Evolutionary conservation across 345 rosid genomes (phyloP).

Genomic region (Viola odorata): DNA sequence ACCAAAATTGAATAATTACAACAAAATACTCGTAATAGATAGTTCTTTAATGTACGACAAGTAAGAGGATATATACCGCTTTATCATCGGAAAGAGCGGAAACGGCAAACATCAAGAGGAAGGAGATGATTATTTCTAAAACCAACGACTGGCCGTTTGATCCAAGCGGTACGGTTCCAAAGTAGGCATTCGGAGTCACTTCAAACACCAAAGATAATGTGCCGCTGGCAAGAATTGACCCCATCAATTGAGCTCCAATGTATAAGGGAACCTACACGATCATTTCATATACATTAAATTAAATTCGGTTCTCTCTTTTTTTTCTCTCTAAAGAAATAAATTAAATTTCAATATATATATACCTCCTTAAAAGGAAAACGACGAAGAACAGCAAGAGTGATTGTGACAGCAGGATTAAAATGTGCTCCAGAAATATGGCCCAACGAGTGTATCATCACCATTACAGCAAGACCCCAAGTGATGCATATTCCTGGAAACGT

Average conservation of each 20-base stretch:
- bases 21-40: too few species aligned
- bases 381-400: constrained; percentile 17
- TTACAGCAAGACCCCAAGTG: constrained; percentile 22
- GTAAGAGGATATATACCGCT: constrained; percentile 1
- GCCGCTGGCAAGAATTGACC: constrained; percentile 20
- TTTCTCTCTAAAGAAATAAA: not conserved
- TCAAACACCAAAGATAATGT: constrained; percentile 1
- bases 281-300: not conserved
- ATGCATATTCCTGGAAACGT: constrained; percentile 25
- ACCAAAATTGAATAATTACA: too few species aligned
- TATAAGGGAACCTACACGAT: constrained; percentile 17
- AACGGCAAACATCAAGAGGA: constrained; percentile 22
- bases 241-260: constrained; percentile 12
- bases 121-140: constrained; percentile 17
- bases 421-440: constrained; percentile 32
- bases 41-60: too few species aligned
- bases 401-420: constrained; percentile 27
- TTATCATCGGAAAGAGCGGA: constrained; percentile 18
- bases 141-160: constrained; percentile 10
- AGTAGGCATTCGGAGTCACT: constrained; percentile 4
- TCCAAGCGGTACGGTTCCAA: constrained; percentile 22
- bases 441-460: constrained; percentile 22
- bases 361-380: constrained; percentile 17
- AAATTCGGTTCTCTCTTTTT: not conserved
- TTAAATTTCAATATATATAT: not conserved